These are phyloP conservation scores for Metarhizium humberi DNA, from an alignment of 2,329 filamentous ascomycete species.

Conservation along the genomic window DNA sequence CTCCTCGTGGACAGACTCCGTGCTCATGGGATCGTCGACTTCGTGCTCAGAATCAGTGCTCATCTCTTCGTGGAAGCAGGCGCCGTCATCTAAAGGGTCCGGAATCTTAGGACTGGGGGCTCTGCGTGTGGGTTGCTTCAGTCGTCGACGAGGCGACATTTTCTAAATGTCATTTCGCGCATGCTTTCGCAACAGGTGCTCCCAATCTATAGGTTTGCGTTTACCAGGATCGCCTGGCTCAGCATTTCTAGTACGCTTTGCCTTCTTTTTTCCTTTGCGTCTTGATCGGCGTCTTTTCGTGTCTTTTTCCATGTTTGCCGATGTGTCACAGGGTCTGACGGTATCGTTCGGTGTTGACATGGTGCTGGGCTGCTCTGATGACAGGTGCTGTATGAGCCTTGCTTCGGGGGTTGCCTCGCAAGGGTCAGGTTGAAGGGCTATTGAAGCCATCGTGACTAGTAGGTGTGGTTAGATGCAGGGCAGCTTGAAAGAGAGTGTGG, in stretches of 20 bases:
- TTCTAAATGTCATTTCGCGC: background rate
- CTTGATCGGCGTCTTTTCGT: background rate
- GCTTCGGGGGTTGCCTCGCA: background rate
- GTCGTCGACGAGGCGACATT: background rate
- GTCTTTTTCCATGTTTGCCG: background rate
- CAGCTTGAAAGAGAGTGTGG: background rate
- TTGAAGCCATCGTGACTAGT: background rate
- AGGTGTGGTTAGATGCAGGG: background rate
- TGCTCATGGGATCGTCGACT: background rate
- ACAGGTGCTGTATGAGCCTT: background rate
- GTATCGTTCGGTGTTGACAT: background rate
- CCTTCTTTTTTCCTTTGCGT: background rate
- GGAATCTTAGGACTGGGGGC: background rate
- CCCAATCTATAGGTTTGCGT: background rate
- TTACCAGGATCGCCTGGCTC: background rate
- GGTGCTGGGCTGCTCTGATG: background rate
- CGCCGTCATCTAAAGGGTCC: background rate
- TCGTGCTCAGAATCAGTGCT: background rate
- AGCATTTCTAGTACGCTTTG: background rate
- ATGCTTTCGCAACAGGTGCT: background rate
- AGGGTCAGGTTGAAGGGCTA: background rate
- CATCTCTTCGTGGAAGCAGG: background rate
- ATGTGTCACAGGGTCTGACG: background rate
- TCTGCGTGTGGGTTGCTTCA: background rate
- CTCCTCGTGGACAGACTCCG: background rate